Percentiles rank a stretch among this genome's conserved stretches.
Evolutionary conservation across 345 rosid genomes (phyloP).

Genomic region (Gynandropsis gynandra): DNA sequence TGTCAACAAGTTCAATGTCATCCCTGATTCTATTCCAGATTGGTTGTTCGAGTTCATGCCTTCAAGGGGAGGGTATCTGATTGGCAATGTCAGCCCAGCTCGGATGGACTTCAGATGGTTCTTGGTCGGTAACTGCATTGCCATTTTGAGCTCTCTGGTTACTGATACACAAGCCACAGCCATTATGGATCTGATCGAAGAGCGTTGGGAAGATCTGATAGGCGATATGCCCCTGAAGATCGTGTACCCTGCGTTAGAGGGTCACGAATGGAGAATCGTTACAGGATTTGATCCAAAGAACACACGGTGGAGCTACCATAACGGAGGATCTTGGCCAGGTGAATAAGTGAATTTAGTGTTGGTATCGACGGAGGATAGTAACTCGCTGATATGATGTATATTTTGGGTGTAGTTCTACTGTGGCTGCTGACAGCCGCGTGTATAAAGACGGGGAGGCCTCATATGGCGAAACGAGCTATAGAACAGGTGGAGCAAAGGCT

Average conservation of each 20-base stretch:
- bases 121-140: conserved; percentile 39
- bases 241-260: conserved; percentile 44
- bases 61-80: conserved; percentile 38
- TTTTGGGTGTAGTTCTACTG: conserved; percentile 24
- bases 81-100: conserved; percentile 43
- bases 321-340: conserved; percentile 63
- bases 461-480: conserved; percentile 41
- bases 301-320: conserved; percentile 52
- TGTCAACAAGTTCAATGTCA: conserved; percentile 46
- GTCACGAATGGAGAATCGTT: conserved; percentile 48
- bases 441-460: conserved; percentile 49
- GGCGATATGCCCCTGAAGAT: conserved; percentile 57
- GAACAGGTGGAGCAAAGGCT: conserved; percentile 39
- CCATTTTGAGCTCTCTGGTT: conserved; percentile 37
- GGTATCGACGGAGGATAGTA: too few relatives aligned
- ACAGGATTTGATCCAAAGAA: conserved; percentile 53
- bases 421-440: conserved; percentile 55
- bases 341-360: neutral
- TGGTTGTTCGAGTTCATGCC: conserved; percentile 56
- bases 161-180: conserved; percentile 35
- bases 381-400: neutral
- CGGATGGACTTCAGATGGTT: conserved; percentile 49
- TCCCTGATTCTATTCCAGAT: conserved; percentile 47
- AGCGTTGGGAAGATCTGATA: conserved; percentile 44
- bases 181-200: conserved; percentile 42